phyloP scores from a whole-genome alignment of 371 early-diverging fungal genomes.

The Apophysomyces sp. region DNA sequence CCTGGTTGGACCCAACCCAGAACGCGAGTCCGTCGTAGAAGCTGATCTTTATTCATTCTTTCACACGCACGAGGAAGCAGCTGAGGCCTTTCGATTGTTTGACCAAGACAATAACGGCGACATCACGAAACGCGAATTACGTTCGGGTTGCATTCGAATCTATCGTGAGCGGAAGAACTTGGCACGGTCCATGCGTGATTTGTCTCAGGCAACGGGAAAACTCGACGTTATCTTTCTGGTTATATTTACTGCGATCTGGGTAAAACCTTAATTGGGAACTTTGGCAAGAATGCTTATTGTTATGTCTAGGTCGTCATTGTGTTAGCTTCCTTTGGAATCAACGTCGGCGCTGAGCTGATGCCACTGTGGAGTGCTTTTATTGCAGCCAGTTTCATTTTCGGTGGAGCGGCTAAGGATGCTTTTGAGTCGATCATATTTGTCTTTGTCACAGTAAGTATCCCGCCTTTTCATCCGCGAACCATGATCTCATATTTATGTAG shows the following conservation, averaged over 20 bases:
- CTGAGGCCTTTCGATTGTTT: conserved; percentile 68
- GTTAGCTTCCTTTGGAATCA: conserved; percentile 57
- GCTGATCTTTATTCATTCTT: conserved; percentile 61
- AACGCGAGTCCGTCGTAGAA: conserved; percentile 43
- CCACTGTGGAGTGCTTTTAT: conserved; percentile 58
- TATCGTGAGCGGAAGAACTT: conserved; percentile 64
- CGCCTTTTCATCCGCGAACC: not conserved
- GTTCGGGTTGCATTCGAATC: conserved; percentile 53
- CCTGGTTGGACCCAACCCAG: conserved; percentile 22
- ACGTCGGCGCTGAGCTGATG: conserved; percentile 59
- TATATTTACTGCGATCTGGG: conserved; percentile 43
- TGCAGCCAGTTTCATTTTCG: conserved; percentile 65
- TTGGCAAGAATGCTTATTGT: not conserved
- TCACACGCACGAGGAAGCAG: conserved; percentile 52
- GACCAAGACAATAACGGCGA: conserved; percentile 73
- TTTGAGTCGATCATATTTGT: conserved; percentile 74
- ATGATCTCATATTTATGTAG: conserved; percentile 9
- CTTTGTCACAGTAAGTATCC: conserved; percentile 50
- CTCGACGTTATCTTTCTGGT: conserved; percentile 59
- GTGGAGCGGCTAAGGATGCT: conserved; percentile 59
- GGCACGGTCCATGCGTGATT: conserved; percentile 58
- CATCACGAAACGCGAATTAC: conserved; percentile 60
- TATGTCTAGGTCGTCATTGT: conserved; percentile 19
- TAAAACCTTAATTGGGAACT: conserved; percentile 28
- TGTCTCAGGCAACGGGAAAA: conserved; percentile 67